Base-by-base conservation (phyloP, 805 yeast species). In the Metschnikowia reukaufii region DNA sequence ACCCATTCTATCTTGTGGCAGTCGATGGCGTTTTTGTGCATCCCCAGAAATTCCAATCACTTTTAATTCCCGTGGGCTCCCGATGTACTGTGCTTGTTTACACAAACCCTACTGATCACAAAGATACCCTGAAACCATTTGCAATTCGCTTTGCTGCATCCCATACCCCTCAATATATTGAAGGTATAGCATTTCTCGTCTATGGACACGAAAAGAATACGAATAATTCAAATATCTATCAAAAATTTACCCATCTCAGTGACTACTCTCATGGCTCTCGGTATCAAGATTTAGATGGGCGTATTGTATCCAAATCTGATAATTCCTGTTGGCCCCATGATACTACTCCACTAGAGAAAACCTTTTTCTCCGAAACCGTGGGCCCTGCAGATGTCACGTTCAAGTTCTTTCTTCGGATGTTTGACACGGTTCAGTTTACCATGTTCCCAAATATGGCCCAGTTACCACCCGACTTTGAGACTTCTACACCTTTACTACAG, bases 21-120 rank as follows among this genome's bases (percentile, higher is more conserved):
- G 56, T 67, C 15, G 72, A 67, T 42, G 71, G 71, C 13, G 47
- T 55, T 1, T 67, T 62, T 36, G 57, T 64, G 12, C 21, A 55
- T 9, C 70, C 72, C 7, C 46, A 39, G 17, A 40, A 39, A 13
- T 62, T 49, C 13, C 58, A 63, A 23, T 66, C 64, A 21, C 33
- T 66, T 3, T 55, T 59, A 20, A 46, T 67, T 29, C 69, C 72
- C 1, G 66, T 64, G 36, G 72, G 71, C 1, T 55, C 68, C 10
- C 47, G 72, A 36, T 47, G 61, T 15, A 58, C 69, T 3, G 54
- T 60, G 7, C 37, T 63, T 9, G 55, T 67, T 15, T 56, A 60
- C 42, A 63, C 69, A 4, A 53, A 53, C 8, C 34, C 48, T 1
- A 40, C 29, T 4, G 30, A 44, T 6, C 66, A 63, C 39, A 45